Conservation (phyloP, 345 rosid genomes). For the Salix dunnii region DNA sequence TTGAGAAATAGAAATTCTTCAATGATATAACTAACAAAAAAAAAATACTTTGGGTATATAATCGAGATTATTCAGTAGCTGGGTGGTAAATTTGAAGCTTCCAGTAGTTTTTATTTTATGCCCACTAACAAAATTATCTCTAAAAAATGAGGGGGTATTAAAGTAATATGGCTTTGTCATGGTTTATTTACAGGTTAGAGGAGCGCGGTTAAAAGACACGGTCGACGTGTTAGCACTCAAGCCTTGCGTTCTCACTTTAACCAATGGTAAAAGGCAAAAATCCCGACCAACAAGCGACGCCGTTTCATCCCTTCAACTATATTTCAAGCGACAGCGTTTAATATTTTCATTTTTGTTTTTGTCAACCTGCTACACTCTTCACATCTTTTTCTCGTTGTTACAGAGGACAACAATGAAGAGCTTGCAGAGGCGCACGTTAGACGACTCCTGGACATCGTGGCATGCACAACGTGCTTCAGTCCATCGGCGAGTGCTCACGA, state of each 20-base stretch:
- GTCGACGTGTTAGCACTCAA: constrained; percentile 83
- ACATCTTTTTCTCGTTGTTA: neutral
- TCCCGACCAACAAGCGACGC: neutral
- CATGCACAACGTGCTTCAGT: constrained; percentile 80
- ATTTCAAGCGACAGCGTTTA: neutral
- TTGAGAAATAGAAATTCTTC: too few species aligned
- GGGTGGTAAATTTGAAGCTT: too few species aligned
- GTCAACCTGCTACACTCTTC: neutral
- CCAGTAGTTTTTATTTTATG: neutral
- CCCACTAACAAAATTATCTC: neutral
- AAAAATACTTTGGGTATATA: too few species aligned
- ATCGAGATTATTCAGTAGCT: too few species aligned
- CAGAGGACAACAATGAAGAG: constrained; percentile 88
- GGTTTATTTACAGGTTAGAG: constrained; percentile 52
- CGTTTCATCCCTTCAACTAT: neutral
- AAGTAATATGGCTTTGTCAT: neutral
- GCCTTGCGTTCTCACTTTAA: constrained; percentile 66
- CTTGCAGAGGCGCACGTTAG: constrained; percentile 82
- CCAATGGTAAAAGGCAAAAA: constrained; percentile 46
- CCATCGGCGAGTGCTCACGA: constrained; percentile 45
- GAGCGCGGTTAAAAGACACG: constrained; percentile 58
- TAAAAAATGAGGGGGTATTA: neutral
- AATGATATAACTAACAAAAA: too few species aligned
- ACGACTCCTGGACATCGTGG: constrained; percentile 81
- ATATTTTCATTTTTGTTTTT: too few species aligned